A percentile compares a stretch with the other conserved stretches of the same genome.
Conservation (phyloP, 2,329 filamentous ascomycete genomes). For the Hypocreales sp. region DNA sequence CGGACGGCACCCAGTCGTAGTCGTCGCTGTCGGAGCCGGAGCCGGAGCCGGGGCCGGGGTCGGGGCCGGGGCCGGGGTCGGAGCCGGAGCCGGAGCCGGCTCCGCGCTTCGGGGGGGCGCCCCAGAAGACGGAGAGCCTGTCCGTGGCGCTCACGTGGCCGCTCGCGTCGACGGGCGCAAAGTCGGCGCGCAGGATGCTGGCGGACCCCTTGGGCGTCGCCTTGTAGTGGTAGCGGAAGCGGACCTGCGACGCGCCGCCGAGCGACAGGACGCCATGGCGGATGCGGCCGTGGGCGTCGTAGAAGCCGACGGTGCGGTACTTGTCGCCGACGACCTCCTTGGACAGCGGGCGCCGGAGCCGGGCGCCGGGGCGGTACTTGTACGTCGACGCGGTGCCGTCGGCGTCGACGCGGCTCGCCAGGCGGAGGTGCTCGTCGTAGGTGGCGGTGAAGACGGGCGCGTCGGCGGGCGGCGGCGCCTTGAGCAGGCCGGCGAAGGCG, state of each 20-base stretch:
- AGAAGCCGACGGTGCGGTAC: constrained; percentile 12
- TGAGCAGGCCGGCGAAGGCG: constrained; percentile 12
- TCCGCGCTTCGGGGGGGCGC: constrained; percentile 11
- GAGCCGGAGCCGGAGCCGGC: too few relatives aligned
- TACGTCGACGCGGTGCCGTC: constrained; percentile 10
- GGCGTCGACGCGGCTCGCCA: constrained; percentile 9
- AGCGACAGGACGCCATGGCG: constrained; percentile 13
- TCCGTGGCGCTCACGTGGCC: constrained; percentile 7
- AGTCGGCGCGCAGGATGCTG: constrained; percentile 18
- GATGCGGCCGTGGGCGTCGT: constrained; percentile 18
- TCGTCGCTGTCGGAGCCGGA: constrained; percentile 1
- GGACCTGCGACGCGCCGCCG: constrained; percentile 3
- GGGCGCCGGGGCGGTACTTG: constrained; percentile 7
- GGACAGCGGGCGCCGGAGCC: constrained; percentile 10
- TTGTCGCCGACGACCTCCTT: constrained; percentile 10
- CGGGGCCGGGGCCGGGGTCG: too few relatives aligned
- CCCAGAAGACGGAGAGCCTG: constrained; percentile 20
- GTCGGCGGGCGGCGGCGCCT: constrained; percentile 7
- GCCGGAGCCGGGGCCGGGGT: background rate
- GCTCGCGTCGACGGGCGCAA: constrained; percentile 6
- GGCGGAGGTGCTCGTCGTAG: constrained; percentile 13
- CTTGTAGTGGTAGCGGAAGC: constrained; percentile 20
- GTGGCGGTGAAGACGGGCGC: constrained; percentile 10
- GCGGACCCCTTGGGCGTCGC: constrained; percentile 14
- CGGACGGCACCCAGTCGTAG: constrained; percentile 18